Evolutionary conservation across 2,329 filamentous ascomycete genomes (phyloP).

Genomic region (Fusarium haematococcum): DNA sequence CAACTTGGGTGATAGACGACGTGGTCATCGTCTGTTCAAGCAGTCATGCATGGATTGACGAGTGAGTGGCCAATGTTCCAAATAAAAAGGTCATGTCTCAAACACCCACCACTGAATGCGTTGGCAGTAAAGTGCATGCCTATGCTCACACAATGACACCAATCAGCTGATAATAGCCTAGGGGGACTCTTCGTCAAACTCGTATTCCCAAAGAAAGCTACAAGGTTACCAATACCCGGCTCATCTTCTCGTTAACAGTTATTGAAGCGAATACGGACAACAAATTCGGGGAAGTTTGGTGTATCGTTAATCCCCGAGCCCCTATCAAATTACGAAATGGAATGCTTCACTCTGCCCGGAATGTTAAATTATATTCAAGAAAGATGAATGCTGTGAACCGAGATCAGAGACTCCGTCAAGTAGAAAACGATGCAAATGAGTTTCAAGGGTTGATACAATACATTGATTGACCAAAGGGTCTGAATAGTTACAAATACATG

Average conservation of each 20-base stretch:
- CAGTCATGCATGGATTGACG: neutral
- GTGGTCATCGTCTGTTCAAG: neutral
- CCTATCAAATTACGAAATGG: neutral
- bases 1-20: neutral
- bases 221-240: neutral
- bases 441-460: neutral
- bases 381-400: neutral
- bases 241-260: neutral
- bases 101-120: neutral
- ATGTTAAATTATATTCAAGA: neutral
- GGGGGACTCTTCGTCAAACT: neutral
- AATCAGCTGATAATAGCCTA: neutral
- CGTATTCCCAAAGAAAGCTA: neutral
- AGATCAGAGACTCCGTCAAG: neutral
- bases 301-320: neutral
- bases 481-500: neutral
- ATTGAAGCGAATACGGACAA: neutral
- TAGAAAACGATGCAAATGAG: fast-evolving
- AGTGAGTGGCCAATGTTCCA: neutral
- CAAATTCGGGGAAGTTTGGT: neutral
- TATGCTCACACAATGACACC: neutral
- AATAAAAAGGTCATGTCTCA: neutral
- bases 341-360: neutral
- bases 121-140: neutral
- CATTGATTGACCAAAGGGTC: neutral